Conservation (phyloP, 2,329 filamentous ascomycete genomes). For the Onygenales sp. region DNA sequence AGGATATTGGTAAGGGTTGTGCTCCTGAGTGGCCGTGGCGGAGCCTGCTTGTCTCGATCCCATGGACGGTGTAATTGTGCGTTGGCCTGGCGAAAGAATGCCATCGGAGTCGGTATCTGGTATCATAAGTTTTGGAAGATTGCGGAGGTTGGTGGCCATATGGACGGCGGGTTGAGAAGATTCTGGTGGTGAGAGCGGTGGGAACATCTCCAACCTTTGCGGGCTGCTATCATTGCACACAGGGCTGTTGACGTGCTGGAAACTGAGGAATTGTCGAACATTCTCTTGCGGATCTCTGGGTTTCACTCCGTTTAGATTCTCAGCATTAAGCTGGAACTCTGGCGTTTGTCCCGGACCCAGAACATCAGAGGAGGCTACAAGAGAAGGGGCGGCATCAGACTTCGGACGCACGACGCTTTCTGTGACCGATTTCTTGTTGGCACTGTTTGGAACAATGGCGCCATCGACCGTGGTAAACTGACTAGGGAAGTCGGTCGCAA, state of each 20-base stretch:
- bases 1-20: slow-evolving; percentile 22
- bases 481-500: slow-evolving; percentile 67
- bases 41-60: slow-evolving; percentile 10
- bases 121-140: slow-evolving; percentile 49
- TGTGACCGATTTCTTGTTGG: slow-evolving; percentile 63
- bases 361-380: slow-evolving; percentile 85
- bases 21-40: slow-evolving; percentile 42
- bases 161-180: slow-evolving; percentile 28
- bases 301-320: slow-evolving; percentile 59
- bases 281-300: slow-evolving; percentile 81
- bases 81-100: slow-evolving; percentile 16
- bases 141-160: slow-evolving; percentile 42
- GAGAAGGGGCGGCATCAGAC: slow-evolving; percentile 68
- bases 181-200: slow-evolving; percentile 18
- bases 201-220: slow-evolving; percentile 47
- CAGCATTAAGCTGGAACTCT: slow-evolving; percentile 61
- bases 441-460: slow-evolving; percentile 56
- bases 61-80: slow-evolving; percentile 23
- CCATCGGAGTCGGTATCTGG: slow-evolving; percentile 30
- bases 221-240: slow-evolving; percentile 49
- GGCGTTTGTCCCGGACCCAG: slow-evolving; percentile 61
- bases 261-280: slow-evolving; percentile 79
- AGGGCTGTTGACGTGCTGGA: slow-evolving; percentile 52
- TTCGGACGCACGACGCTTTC: slow-evolving; percentile 53
- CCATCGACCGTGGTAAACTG: slow-evolving; percentile 47